Evolutionary conservation across 176 grass and related monocot species (phyloP).

Genomic region (Coix lacrymajobi): DNA sequence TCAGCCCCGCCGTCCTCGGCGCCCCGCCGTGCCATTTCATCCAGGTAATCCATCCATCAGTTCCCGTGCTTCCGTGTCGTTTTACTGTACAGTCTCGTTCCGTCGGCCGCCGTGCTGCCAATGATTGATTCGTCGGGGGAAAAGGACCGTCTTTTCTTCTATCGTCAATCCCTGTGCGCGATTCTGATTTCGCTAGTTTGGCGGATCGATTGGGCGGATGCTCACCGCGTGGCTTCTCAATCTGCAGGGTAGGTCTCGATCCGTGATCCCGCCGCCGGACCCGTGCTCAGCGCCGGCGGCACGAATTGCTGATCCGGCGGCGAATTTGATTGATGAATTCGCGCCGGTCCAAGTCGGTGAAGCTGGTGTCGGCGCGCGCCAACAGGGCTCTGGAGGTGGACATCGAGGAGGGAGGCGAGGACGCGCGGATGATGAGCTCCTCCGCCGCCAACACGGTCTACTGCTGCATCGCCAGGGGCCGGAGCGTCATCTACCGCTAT

Average conservation of each 20-base stretch:
- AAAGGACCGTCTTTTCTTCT: conserved; percentile 2
- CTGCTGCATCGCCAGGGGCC: conserved; percentile 77
- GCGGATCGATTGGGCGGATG: not conserved
- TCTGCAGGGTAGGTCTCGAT: conserved; percentile 34
- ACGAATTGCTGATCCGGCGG: conserved; percentile 8
- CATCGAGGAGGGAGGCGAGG: conserved; percentile 39
- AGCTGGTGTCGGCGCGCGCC: conserved; percentile 54
- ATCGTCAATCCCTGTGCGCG: not conserved
- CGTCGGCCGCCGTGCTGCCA: not conserved
- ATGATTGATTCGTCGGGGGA: not conserved
- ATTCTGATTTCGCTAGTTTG: not conserved
- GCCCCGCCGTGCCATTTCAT: not conserved
- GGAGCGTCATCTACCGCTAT: conserved; percentile 61
- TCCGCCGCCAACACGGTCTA: conserved; percentile 77
- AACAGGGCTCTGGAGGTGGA: conserved; percentile 57
- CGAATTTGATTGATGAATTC: conserved; percentile 77
- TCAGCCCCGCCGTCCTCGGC: not conserved
- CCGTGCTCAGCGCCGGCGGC: not conserved
- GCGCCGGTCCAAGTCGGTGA: conserved; percentile 71
- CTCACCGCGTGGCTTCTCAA: not conserved
- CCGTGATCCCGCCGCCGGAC: not conserved
- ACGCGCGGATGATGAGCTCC: conserved; percentile 68
- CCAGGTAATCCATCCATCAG: conserved; percentile 24
- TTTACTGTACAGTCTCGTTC: not conserved
- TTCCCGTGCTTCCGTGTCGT: not conserved